Conservation (phyloP, 768 basidiomycete genomes). For the Xerocomellus intermedius region DNA sequence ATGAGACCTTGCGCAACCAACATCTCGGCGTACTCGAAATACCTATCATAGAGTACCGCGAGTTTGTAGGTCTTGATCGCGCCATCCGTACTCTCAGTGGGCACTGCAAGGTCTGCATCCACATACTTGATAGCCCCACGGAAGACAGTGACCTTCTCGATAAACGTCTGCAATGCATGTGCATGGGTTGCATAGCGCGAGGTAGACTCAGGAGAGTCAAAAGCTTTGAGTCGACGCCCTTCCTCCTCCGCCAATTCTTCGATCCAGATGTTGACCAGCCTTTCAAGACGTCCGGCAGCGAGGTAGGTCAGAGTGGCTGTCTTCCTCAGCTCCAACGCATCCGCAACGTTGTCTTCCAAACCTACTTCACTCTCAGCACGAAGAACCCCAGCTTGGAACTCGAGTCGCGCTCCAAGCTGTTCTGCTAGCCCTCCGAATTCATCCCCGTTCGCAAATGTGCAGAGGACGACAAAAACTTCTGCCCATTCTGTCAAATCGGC, state of each 20-base stretch:
- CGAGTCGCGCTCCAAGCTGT: constrained; percentile 87
- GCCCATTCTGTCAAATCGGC: constrained; percentile 94
- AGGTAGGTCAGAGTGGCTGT: constrained; percentile 93
- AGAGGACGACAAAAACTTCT: constrained; percentile 94
- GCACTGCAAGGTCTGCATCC: constrained; percentile 61
- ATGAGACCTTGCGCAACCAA: constrained; percentile 89
- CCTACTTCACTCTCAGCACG: constrained; percentile 48
- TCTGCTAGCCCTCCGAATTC: constrained; percentile 89
- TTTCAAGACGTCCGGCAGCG: constrained; percentile 85
- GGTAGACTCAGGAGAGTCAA: constrained; percentile 38
- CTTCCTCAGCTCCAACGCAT: constrained; percentile 58
- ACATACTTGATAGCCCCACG: constrained; percentile 78
- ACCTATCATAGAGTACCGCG: constrained; percentile 83
- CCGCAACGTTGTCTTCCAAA: constrained; percentile 36
- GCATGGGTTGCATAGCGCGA: constrained; percentile 79
- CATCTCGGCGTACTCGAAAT: constrained; percentile 94
- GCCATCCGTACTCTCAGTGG: constrained; percentile 38
- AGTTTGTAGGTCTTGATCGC: constrained; percentile 72
- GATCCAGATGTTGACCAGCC: constrained; percentile 86
- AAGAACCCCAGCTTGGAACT: constrained; percentile 72
- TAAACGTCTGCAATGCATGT: constrained; percentile 84
- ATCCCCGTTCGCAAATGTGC: constrained; percentile 84
- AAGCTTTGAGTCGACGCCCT: constrained; percentile 42
- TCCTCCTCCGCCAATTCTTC: constrained; percentile 92
- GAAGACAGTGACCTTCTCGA: constrained; percentile 97